These are phyloP conservation scores for Ogataea methylovora DNA, from an alignment of 805 yeast species.

Conservation along the genomic window DNA sequence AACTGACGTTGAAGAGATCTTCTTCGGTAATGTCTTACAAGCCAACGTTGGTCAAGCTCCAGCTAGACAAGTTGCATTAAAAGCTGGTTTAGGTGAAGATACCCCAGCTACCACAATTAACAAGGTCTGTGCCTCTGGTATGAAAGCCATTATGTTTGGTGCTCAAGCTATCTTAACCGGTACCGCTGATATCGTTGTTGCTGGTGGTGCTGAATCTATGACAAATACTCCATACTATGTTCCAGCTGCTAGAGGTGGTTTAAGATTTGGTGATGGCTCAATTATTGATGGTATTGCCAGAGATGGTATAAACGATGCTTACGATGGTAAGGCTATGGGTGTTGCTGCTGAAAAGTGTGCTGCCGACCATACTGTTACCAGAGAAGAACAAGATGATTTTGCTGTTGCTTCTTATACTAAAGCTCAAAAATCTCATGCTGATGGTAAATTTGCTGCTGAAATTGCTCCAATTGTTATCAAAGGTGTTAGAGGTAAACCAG, in stretches of 20 bases:
- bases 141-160: slow-evolving; percentile 85
- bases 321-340: slow-evolving; percentile 88
- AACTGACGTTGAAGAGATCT: slow-evolving; percentile 76
- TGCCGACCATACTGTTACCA: slow-evolving; percentile 61
- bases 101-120: slow-evolving; percentile 87
- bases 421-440: slow-evolving; percentile 73
- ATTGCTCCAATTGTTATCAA: slow-evolving; percentile 83
- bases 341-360: slow-evolving; percentile 97
- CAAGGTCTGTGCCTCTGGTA: slow-evolving; percentile 96
- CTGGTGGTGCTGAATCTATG: slow-evolving; percentile 99
- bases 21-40: slow-evolving; percentile 87
- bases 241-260: slow-evolving; percentile 79
- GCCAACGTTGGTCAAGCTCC: slow-evolving; percentile 97
- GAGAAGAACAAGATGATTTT: slow-evolving; percentile 85
- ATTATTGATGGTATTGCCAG: slow-evolving; percentile 84
- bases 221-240: slow-evolving; percentile 90
- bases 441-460: slow-evolving; percentile 77
- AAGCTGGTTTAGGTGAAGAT: slow-evolving; percentile 75
- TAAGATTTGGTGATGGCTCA: slow-evolving; percentile 77
- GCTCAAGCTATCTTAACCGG: slow-evolving; percentile 89
- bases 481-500: slow-evolving; percentile 90
- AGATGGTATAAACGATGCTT: slow-evolving; percentile 93
- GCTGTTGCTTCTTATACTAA: slow-evolving; percentile 81
- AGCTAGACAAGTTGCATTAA: slow-evolving; percentile 93
- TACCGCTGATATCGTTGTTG: slow-evolving; percentile 84